Base-by-base conservation (phyloP, 768 basidiomycete genomes). In the Pleurotus platypus region DNA sequence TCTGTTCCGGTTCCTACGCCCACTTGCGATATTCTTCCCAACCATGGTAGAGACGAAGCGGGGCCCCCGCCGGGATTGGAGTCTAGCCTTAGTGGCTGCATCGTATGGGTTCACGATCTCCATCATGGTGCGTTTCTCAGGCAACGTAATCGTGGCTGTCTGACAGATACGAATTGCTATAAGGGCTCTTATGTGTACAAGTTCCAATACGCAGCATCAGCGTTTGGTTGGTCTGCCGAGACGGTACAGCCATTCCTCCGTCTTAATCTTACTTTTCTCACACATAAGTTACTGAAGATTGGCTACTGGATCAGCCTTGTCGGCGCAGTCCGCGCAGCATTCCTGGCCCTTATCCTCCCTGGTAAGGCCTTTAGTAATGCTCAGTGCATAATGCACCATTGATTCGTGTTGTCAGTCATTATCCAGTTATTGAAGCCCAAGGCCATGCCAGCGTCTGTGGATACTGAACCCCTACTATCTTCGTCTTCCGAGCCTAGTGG, bases 251-350 rank as follows among this genome's bases (percentile, higher is more conserved):
- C 13, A 35, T 42, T 40, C 48, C 27, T 49, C 22, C 37, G 9
- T 16, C 54, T 9, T 4, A 9, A 3, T 50, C 37, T 12, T 15
- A 18, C 6, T 12, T 20, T 15, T 18, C n/a, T 58, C 46, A 24
- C 11, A 35, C 30, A 9, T 35, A 9, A 8, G 24, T 15, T 11
- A 11, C 7, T n/a, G 11, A 56, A 90, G 89, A 66, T 85, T n/a
- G 88, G 88, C n/a, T 90, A 90, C 64, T 90, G 78, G 73, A 63
- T 90, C 9, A 86, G 82, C 57, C 62, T 80, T 9, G 64, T 83
- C 8, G 83, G 84, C 5, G 71, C 71, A 30, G 65, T 74, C 0
- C 78, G 87, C 3, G 86, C 87, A 0, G 3, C 81, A 2, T 79
- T 80, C 63, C 69, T 91, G 59, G 71, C 81, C 1, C 46, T 80